Base-by-base conservation (phyloP, 139 green algal genomes). In the Coccomyxa sp. region DNA sequence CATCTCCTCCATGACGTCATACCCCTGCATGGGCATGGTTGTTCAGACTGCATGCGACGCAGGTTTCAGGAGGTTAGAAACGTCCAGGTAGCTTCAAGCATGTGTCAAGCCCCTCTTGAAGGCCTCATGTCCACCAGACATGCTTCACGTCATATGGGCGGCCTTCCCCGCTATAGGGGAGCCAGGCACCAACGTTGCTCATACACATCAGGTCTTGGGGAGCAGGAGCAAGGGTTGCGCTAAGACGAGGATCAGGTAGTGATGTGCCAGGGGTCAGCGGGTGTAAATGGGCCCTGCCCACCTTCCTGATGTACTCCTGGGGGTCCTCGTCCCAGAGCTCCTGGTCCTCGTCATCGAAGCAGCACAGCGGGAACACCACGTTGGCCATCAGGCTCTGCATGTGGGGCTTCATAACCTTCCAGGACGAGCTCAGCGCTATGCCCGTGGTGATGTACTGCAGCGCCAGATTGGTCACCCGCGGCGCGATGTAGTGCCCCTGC, bases 1-100 rank as follows among this genome's bases (percentile, higher is more conserved):
- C 84, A 99, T 96, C 81, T 99, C 96, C 84, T 99, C 95, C 71
- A 99, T 89, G 79, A 99, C 94, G 89, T 99, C 96, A 82, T 97
- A 96, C 0, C 94, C 93, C 92, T 96, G 88, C 69, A 72, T 40
- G 64, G 24, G n/a, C n/a, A n/a, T n/a, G n/a, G n/a, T n/a, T n/a
- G n/a, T n/a, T n/a, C n/a, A n/a, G n/a, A n/a, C n/a, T n/a, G n/a
- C n/a, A n/a, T n/a, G n/a, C n/a, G n/a, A n/a, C n/a, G n/a, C n/a
- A n/a, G n/a, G n/a, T n/a, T n/a, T n/a, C n/a, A n/a, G n/a, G n/a
- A n/a, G n/a, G n/a, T n/a, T n/a, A n/a, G n/a, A n/a, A n/a, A n/a
- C n/a, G n/a, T n/a, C n/a, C n/a, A n/a, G n/a, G n/a, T n/a, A n/a
- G n/a, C n/a, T n/a, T n/a, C n/a, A n/a, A n/a, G n/a, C n/a, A n/a